Conservation (phyloP, 306 rosid species). For the Cucurbita maxima region DNA sequence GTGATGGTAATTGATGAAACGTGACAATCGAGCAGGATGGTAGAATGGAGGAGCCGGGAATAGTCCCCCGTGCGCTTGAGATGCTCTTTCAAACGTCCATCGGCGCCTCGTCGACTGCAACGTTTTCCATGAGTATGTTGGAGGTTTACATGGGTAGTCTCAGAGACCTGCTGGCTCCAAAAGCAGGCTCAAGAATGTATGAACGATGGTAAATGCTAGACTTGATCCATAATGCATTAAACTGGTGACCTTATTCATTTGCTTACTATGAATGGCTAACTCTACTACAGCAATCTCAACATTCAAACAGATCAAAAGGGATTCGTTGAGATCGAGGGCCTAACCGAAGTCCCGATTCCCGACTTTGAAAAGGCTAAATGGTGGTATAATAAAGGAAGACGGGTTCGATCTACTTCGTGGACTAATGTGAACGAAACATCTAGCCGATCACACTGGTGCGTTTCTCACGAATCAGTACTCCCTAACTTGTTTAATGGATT, state of each 20-base stretch:
- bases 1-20: neutral
- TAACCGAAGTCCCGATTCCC: slow-evolving; percentile 59
- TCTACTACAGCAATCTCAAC: slow-evolving; percentile 63
- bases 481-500: slow-evolving; percentile 26
- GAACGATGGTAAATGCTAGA: slow-evolving; percentile 49
- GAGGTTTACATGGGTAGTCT: slow-evolving; percentile 93
- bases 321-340: slow-evolving; percentile 71
- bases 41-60: slow-evolving; percentile 56
- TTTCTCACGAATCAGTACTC: slow-evolving; percentile 25
- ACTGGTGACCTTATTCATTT: neutral
- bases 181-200: slow-evolving; percentile 30
- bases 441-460: slow-evolving; percentile 98
- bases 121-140: slow-evolving; percentile 85
- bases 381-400: slow-evolving; percentile 75
- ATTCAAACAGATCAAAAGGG: slow-evolving; percentile 92
- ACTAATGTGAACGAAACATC: slow-evolving; percentile 86
- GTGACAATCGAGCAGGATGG: slow-evolving; percentile 51
- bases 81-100: slow-evolving; percentile 52
- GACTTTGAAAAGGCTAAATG: slow-evolving; percentile 69
- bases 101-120: slow-evolving; percentile 28
- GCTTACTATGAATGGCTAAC: slow-evolving; percentile 11
- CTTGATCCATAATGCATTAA: neutral
- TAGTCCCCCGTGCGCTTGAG: slow-evolving; percentile 65
- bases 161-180: slow-evolving; percentile 64
- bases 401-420: slow-evolving; percentile 85